Conservation (phyloP, 1,139 yeast genomes). For the Sugiyamaella castrensis region DNA sequence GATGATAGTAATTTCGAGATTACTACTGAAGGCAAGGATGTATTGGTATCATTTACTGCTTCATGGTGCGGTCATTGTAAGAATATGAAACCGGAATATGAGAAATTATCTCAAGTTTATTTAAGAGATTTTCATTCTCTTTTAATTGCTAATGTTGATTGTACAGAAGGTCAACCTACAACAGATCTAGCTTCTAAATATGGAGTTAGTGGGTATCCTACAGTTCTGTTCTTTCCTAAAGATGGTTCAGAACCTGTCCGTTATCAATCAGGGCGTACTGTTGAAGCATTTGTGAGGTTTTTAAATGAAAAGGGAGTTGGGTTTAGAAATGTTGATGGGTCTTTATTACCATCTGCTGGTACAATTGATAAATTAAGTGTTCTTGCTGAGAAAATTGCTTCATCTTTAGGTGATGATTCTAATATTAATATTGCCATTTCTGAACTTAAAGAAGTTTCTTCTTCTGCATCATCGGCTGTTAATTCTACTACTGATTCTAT, state of each 20-base stretch:
- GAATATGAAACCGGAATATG: constrained; percentile 61
- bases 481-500: constrained; percentile 3
- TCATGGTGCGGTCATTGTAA: constrained; percentile 81
- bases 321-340: constrained; percentile 54
- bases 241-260: constrained; percentile 43
- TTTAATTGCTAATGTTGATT: constrained; percentile 49
- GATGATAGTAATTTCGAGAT: constrained; percentile 29
- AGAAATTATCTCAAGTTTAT: constrained; percentile 53
- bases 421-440: constrained; percentile 12
- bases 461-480: constrained; percentile 29
- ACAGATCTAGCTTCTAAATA: constrained; percentile 45
- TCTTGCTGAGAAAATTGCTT: constrained; percentile 23
- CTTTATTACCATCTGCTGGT: constrained; percentile 54
- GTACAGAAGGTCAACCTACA: constrained; percentile 46
- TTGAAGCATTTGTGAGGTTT: constrained; percentile 46
- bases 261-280: constrained; percentile 47
- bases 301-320: constrained; percentile 53
- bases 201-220: constrained; percentile 50
- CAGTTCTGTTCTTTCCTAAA: constrained; percentile 47
- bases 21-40: constrained; percentile 31
- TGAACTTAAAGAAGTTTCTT: constrained; percentile 20
- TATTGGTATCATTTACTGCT: constrained; percentile 53
- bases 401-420: constrained; percentile 14
- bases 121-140: constrained; percentile 45
- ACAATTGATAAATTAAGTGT: constrained; percentile 45